Base-by-base conservation (phyloP, 208 protist species). In the Leishmania lainsoni region DNA sequence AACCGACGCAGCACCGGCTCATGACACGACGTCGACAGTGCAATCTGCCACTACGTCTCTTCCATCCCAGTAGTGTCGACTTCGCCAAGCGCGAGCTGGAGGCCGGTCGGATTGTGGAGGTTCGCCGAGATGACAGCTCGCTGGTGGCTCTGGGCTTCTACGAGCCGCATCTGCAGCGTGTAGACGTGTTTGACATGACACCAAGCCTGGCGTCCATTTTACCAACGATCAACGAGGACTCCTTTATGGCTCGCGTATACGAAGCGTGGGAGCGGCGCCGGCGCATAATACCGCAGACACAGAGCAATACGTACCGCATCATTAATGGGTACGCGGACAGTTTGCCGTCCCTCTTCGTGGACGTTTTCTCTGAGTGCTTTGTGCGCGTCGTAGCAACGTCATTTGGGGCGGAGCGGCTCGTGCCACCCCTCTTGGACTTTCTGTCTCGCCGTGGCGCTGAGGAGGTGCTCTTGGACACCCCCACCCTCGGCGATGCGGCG, bases 111-210 rank as follows among this genome's bases (percentile, higher is more conserved):
- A 83, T 97, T 35, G 90, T 97, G 12, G 93, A 98, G 76, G 45
- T 98, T 0, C 89, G 95, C 16, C 84, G 86, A 29, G 83, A 87
- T 9, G 90, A 95, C 29, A 69, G 84, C 1, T 80, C 77, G 39
- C 79, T 96, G n/a, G 68, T 95, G 5, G 94, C 86, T 14, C 87
- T 96, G 10, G 94, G 93, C 16, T 96, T 96, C 83, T 96, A 93
- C 73, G 94, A 98, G 78, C 90, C 91, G 0, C 75, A 90, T 58
- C 81, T 87, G 16, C 49, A 79, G 32, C 89, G 91, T 32, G 92
- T 98, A 0, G 89, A 96, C 72, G 88, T 96, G 56, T 96, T 98
- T 71, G 88, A 98, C 70, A 72, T 91, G n/a, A 91, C 88, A 22
- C 75, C 87, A 0, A 83, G 81, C 68, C 63, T 76, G 5, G 81